These are phyloP conservation scores for Rhazya stricta DNA, from an alignment of 257 asterid genomes.

Conservation along the genomic window DNA sequence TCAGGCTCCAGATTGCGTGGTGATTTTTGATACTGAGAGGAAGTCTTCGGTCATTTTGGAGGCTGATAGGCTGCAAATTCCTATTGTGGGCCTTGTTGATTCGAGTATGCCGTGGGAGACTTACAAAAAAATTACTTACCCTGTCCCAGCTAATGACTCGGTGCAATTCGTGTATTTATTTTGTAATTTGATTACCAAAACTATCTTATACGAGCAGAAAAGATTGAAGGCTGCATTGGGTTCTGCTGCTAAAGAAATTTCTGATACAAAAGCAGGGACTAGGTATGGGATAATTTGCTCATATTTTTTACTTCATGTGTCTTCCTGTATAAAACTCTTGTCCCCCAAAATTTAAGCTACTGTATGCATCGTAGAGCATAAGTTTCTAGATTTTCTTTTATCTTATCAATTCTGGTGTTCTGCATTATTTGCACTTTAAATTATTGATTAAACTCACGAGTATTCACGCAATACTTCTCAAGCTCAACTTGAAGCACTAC, in stretches of 20 bases:
- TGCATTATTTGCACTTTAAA: background rate
- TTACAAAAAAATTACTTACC: conserved; percentile 70
- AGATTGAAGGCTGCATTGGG: conserved; percentile 35
- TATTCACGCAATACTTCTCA: background rate
- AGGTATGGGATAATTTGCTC: conserved; percentile 27
- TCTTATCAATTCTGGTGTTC: background rate
- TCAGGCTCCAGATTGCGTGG: conserved; percentile 80
- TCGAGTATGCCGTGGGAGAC: conserved; percentile 86
- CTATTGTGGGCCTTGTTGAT: conserved; percentile 86
- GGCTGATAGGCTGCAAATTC: conserved; percentile 76
- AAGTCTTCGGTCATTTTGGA: conserved; percentile 79
- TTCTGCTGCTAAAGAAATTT: conserved; percentile 21
- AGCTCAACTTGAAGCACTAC: background rate
- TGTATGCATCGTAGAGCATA: background rate
- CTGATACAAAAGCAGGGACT: conserved; percentile 27
- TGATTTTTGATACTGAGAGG: conserved; percentile 77
- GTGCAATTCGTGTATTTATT: conserved; percentile 84
- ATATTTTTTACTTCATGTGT: background rate
- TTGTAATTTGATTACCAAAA: conserved; percentile 93
- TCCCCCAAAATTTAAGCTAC: background rate
- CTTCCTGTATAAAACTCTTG: background rate
- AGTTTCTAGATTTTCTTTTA: background rate
- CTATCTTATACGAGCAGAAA: conserved; percentile 68
- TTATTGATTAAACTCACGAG: background rate
- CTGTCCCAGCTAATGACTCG: conserved; percentile 87